phyloP scores from a whole-genome alignment of 2,329 filamentous ascomycete species.

The Trichoderma sp. region DNA sequence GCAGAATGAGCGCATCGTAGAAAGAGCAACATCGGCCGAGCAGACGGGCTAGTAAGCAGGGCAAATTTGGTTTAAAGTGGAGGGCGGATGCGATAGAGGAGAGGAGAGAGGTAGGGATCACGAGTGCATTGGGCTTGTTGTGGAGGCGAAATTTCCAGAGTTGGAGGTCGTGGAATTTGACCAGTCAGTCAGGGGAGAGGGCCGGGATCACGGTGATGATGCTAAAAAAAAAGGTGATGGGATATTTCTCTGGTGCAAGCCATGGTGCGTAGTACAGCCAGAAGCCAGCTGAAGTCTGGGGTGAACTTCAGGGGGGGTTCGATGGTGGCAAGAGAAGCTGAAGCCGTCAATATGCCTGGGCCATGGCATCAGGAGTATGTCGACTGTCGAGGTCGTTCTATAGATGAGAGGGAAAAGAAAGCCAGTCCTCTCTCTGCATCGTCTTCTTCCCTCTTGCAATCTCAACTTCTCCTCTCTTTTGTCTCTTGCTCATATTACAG shows the following conservation, averaged over 20 bases:
- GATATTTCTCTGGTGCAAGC: background rate
- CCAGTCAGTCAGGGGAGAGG: constrained; percentile 5
- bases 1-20: background rate
- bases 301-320: background rate
- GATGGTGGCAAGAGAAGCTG: background rate
- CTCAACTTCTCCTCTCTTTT: background rate
- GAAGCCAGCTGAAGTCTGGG: background rate
- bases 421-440: background rate
- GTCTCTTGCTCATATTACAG: background rate
- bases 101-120: constrained; percentile 19
- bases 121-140: constrained; percentile 11
- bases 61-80: constrained; percentile 1
- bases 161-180: constrained; percentile 7
- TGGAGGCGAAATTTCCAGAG: constrained; percentile 25
- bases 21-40: constrained; percentile 6
- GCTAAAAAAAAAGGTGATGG: background rate
- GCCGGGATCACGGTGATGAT: constrained; percentile 11
- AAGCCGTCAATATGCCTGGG: background rate
- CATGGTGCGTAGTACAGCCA: background rate
- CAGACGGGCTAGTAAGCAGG: constrained; percentile 12
- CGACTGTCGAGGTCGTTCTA: too few species aligned
- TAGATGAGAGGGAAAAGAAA: background rate
- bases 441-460: background rate
- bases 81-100: background rate
- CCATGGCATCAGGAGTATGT: background rate